Evolutionary conservation across 2,329 filamentous ascomycete genomes (phyloP), one percentile per base, ranked within the genome.

Genomic region (Cadophora gregata): DNA sequence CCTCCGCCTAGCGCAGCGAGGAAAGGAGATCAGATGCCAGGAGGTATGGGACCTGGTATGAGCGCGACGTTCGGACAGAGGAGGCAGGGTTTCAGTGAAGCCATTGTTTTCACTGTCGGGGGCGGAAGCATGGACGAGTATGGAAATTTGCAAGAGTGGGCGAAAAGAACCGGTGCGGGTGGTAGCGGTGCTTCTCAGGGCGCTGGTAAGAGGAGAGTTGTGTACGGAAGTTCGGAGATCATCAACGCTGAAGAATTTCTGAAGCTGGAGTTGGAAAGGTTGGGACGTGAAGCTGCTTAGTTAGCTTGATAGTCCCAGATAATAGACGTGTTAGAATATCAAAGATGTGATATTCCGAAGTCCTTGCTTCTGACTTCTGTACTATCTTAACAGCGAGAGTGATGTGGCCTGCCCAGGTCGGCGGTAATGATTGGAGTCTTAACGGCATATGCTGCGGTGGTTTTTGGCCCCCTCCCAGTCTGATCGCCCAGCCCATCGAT

Each of bases 91-190:
- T 97, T 95, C 79, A 92, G 88, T 59, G 94, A 97, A 75, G 92
- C 93, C 0, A 90, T 97, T 63, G 93, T 97, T n/a, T 97, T 97
- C 77, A 95, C 93, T 0, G 93, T 96, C 3, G 96, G 96, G 4
- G 96, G 96, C 56, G 96, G 96, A 50, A 97, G 93, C 77, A 98
- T 99, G 92, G 96, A 99, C 74, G 96, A 99, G 78, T 99, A 98
- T 77, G 95, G 94, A 24, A 99, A 99, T 79, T 78, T 99, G 77
- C 93, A 97, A 77, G 96, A 98, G 77, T 99, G 96, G 96, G 93
- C 95, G 5, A 88, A 88, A 78, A 86, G 95, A 71, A 93, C 93
- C 4, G 88, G 88, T 16, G 80, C 76, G 6, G 75, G 74, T 4
- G 74, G 77, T 3, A 77, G 77, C 19, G 73, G 75, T 16, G 80